These are phyloP conservation scores for Candida fluviatilis DNA, from an alignment of 805 yeast genomes.

Conservation along the genomic window DNA sequence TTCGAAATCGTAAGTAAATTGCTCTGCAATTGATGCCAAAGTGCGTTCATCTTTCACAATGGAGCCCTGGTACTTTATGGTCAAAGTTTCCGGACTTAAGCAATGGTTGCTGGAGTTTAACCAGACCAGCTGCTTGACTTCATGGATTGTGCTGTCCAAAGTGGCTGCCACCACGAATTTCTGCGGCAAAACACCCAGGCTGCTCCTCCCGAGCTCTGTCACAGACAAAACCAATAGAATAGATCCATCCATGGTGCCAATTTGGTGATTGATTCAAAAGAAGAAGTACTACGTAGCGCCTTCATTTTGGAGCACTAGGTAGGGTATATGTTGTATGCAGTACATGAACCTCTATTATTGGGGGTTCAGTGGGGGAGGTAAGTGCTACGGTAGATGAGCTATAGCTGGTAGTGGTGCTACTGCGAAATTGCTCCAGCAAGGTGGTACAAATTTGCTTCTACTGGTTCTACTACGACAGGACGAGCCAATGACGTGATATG, in stretches of 20 bases:
- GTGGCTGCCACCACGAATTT: background rate
- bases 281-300: no score
- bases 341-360: no score
- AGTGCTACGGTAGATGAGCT: no score
- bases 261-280: no score
- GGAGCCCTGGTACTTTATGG: constrained; percentile 10
- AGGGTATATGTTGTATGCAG: no score
- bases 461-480: no score
- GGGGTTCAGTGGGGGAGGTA: no score
- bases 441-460: no score
- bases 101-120: constrained; percentile 15
- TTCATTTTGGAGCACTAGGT: no score
- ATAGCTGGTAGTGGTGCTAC: no score
- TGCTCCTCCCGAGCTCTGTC: constrained; percentile 4
- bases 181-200: background rate
- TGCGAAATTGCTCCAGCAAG: no score
- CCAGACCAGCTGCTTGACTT: constrained; percentile 28
- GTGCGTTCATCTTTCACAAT: constrained; percentile 9
- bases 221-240: constrained; percentile 7
- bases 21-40: constrained; percentile 9
- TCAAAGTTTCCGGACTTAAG: constrained; percentile 24
- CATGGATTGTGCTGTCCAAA: constrained; percentile 15
- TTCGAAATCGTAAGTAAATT: background rate
- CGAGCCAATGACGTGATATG: no score
- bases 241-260: background rate